phyloP scores from a whole-genome alignment of 169 alveolate genomes.

The Eimeria zaria region DNA sequence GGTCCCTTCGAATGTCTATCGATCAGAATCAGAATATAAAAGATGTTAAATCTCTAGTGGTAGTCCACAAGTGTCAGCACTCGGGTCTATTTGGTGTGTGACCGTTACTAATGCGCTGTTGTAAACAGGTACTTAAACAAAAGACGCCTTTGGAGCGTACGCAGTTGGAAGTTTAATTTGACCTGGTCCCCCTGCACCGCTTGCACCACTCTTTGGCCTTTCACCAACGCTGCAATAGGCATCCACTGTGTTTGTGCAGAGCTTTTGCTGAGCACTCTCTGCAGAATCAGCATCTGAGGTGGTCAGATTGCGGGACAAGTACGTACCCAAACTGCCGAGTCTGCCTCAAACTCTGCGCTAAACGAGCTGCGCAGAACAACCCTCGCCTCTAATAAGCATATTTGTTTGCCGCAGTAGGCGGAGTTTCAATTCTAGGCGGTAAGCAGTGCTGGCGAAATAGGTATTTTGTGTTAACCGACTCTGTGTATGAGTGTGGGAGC shows the following conservation, averaged over 20 bases:
- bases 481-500: neutral
- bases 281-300: neutral
- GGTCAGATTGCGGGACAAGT: neutral
- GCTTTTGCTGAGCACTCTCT: neutral
- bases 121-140: no score
- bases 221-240: neutral
- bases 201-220: neutral
- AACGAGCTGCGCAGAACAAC: neutral
- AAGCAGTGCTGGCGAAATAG: neutral
- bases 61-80: neutral
- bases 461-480: neutral
- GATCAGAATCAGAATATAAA: neutral
- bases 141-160: neutral
- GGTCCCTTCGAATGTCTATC: neutral
- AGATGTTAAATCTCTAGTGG: neutral
- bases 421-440: neutral
- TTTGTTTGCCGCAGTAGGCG: neutral
- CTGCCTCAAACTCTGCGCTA: neutral
- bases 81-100: neutral
- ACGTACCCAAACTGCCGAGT: neutral
- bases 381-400: neutral
- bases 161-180: neutral
- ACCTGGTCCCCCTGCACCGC: neutral
- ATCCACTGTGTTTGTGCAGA: neutral
- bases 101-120: neutral